phyloP scores from a whole-genome alignment of 257 asterid species.

The Penstemon eatonii region DNA sequence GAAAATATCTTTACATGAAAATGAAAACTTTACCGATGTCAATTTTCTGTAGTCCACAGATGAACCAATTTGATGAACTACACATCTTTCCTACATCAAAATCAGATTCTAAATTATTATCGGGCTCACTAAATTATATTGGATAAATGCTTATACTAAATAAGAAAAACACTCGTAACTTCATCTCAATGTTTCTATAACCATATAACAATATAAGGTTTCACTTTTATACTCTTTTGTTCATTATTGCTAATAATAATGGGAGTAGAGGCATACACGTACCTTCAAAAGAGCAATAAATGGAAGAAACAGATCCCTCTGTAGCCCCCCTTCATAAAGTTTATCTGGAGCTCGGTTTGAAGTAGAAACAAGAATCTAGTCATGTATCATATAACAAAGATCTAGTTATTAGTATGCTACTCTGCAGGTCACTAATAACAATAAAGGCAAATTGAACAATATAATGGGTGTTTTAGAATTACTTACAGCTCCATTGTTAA shows the following conservation, averaged over 20 bases:
- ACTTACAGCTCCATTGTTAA: slow-evolving; percentile 58
- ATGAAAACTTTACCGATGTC: slow-evolving; percentile 47
- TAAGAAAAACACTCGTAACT: background rate
- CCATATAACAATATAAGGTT: background rate
- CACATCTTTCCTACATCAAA: slow-evolving; percentile 59
- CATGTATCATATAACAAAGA: slow-evolving; percentile 11
- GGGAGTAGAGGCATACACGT: background rate
- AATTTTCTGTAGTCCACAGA: slow-evolving; percentile 61
- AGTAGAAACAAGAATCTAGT: slow-evolving; percentile 63
- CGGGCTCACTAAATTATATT: background rate
- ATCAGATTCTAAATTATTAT: slow-evolving; percentile 21
- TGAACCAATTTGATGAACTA: slow-evolving; percentile 64
- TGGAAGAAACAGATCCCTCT: slow-evolving; percentile 65
- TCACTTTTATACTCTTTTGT: background rate
- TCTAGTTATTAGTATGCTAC: slow-evolving; percentile 4
- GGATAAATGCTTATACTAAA: background rate
- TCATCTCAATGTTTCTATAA: background rate
- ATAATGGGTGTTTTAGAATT: background rate
- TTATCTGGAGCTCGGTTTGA: slow-evolving; percentile 71
- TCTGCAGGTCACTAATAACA: background rate
- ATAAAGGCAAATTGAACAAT: background rate
- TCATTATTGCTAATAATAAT: background rate
- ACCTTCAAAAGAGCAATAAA: slow-evolving; percentile 62
- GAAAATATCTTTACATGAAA: background rate
- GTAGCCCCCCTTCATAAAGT: slow-evolving; percentile 64